Base-by-base conservation (phyloP, 768 basidiomycete genomes). In the Fomitopsis serialis region DNA sequence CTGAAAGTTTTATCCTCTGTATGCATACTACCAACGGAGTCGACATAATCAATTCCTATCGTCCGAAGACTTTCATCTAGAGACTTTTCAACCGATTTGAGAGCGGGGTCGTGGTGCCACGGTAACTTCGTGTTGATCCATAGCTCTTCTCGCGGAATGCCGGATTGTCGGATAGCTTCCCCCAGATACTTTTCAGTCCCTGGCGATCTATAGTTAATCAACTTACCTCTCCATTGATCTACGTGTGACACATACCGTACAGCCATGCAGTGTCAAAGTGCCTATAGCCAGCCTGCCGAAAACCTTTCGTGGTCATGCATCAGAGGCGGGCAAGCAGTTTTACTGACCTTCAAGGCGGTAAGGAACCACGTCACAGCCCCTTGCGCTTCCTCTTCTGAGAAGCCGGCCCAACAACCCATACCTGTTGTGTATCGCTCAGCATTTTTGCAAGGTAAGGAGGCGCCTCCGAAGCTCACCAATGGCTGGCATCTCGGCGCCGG, bases 101-200 rank as follows among this genome's bases (percentile, higher is more conserved):
- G 53, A 2, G 54, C 63, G 12, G 71, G 69, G 43, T n/a, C n/a
- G n/a, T 77, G 73, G 52, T 75, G 65, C 66, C 68, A 70, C 57
- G 63, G 60, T 21, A 73, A 74, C 78, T 87, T 68, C 68, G 85
- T 67, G 0, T 85, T 89, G 25, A 88, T 67, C 81, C 82, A 89
- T 43, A 88, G 66, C 3, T 88, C 74, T 52, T 82, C 73, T 21
- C 89, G 78, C 34, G 82, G 75, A 0, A 91, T 69, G 11, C 75
- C 70, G 45, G 84, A 84, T 25, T 78, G 74, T 56, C 71, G 58
- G 48, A 67, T 63, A 5, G 66, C 62, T 23, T 54, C 49, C 0
- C 59, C 60, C 0, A 64, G 63, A 13, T 56, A 56, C n/a, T 52
- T 50, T 48, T 67, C 65, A 43, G 63, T 66, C 2, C 62, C 64